A percentile compares a stretch with the other conserved stretches of the same genome.
Evolutionary conservation across 176 grass and related monocot species (phyloP).

Genomic region (Paspalum vaginatum): DNA sequence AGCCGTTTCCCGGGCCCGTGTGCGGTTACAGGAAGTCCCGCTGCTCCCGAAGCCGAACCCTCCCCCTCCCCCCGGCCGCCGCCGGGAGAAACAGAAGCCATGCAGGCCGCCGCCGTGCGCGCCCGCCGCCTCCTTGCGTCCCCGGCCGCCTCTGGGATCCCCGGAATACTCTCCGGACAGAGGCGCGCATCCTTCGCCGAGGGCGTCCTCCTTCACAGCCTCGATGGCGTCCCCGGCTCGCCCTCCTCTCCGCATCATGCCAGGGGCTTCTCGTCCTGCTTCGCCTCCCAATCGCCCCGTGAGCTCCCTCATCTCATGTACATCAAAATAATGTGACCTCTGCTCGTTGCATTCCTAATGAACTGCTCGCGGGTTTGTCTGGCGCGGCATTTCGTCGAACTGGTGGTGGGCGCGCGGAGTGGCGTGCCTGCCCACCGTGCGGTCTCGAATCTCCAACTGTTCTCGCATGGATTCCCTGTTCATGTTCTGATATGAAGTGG

Average conservation of each 20-base stretch:
- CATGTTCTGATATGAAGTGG: not conserved
- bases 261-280: slow-evolving; percentile 52
- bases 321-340: accelerated
- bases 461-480: not conserved
- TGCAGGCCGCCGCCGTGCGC: slow-evolving; percentile 51
- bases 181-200: not conserved
- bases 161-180: not conserved
- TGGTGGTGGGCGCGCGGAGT: slow-evolving; percentile 27
- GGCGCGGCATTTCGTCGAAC: slow-evolving; percentile 52
- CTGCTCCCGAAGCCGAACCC: slow-evolving; percentile 16
- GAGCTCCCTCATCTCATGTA: not conserved
- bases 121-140: slow-evolving; percentile 51
- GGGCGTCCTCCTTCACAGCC: slow-evolving; percentile 1
- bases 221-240: slow-evolving; percentile 22
- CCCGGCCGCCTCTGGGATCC: slow-evolving; percentile 33
- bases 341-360: not conserved
- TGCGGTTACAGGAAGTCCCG: no score
- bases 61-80: slow-evolving; percentile 31
- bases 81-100: slow-evolving; percentile 25
- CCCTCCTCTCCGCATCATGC: slow-evolving; percentile 20
- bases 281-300: slow-evolving; percentile 11
- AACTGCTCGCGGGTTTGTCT: slow-evolving; percentile 5
- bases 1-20: no score
- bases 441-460: not conserved
- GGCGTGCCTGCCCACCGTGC: not conserved